These are phyloP conservation scores for Phytophthora cajani DNA, from an alignment of 352 stramenopile genomes.

Conservation along the genomic window DNA sequence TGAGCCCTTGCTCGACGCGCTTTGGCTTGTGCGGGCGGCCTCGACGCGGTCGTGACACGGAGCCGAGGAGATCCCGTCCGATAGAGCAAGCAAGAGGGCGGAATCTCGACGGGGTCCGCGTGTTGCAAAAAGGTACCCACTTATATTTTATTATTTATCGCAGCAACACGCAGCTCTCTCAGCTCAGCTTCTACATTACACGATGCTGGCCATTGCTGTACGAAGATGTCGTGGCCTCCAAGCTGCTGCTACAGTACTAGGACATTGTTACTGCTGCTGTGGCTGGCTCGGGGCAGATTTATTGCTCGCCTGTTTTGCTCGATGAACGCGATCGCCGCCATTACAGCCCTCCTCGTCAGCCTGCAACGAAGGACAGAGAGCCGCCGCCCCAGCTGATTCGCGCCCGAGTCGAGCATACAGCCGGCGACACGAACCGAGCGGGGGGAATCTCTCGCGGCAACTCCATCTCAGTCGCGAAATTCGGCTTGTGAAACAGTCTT, in stretches of 20 bases:
- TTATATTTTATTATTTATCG: constrained; percentile 9
- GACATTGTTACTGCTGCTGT: background rate
- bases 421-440: background rate
- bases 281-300: background rate
- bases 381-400: constrained; percentile 2
- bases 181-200: constrained; percentile 7
- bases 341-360: constrained; percentile 13
- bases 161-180: background rate
- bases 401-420: background rate
- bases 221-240: background rate
- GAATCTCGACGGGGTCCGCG: constrained; percentile 25
- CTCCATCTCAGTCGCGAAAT: background rate
- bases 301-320: constrained; percentile 2
- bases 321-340: background rate
- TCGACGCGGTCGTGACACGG: constrained; percentile 4
- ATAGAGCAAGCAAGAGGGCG: constrained; percentile 26
- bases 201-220: background rate
- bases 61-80: constrained; percentile 9
- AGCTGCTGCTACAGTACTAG: background rate
- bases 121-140: constrained; percentile 35
- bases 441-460: constrained; percentile 3
- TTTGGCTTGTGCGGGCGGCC: constrained; percentile 13
- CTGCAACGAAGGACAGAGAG: constrained; percentile 6
- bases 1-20: constrained; percentile 4
- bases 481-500: background rate